Conservation (phyloP, 352 stramenopile genomes). For the Phytophthora agathidicida region DNA sequence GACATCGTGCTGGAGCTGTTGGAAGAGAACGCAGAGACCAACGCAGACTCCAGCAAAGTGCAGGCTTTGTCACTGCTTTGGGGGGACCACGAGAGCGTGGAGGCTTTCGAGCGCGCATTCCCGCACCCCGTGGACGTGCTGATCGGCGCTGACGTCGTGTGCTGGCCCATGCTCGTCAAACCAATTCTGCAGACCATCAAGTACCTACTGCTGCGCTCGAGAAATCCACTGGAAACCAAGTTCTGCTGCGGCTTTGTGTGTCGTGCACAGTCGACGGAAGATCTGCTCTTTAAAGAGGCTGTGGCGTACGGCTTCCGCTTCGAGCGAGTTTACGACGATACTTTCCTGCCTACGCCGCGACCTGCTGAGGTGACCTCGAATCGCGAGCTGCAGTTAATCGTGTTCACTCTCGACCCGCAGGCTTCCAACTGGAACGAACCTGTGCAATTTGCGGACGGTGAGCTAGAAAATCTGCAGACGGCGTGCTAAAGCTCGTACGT, state of each 20-base stretch:
- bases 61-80: constrained; percentile 50
- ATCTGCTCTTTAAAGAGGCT: constrained; percentile 56
- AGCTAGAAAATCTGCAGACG: constrained; percentile 51
- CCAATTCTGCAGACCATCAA: constrained; percentile 79
- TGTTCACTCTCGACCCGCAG: constrained; percentile 48
- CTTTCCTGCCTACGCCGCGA: constrained; percentile 47
- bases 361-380: constrained; percentile 48
- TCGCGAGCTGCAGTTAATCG: constrained; percentile 52
- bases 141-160: constrained; percentile 74
- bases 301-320: constrained; percentile 48
- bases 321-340: constrained; percentile 35
- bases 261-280: constrained; percentile 56
- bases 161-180: constrained; percentile 71
- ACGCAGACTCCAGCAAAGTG: constrained; percentile 41
- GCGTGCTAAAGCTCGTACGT: constrained; percentile 41
- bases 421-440: constrained; percentile 41
- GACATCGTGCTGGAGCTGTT: constrained; percentile 73
- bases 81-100: constrained; percentile 50
- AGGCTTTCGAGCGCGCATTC: constrained; percentile 54
- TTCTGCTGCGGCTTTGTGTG: constrained; percentile 77
- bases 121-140: constrained; percentile 57
- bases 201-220: constrained; percentile 50
- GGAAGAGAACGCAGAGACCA: constrained; percentile 42
- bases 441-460: constrained; percentile 42
- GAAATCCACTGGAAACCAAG: constrained; percentile 36